Evolutionary conservation across 495 filamentous ascomycete species (phyloP).

Genomic region (Penicillium psychrofluorescens): DNA sequence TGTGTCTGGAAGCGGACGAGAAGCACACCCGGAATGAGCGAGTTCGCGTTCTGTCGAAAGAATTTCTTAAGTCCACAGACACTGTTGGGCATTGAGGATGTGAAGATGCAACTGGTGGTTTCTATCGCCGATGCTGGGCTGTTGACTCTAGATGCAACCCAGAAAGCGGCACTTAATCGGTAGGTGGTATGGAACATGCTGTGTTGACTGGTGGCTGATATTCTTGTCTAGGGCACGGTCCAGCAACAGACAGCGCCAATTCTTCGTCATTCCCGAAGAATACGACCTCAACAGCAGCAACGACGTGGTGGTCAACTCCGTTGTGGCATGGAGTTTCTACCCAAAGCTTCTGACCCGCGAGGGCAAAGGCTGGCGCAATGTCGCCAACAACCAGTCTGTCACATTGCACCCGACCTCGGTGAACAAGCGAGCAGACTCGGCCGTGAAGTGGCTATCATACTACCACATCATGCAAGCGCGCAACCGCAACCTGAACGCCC

Average conservation of each 20-base stretch:
- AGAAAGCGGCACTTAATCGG: conserved; percentile 58
- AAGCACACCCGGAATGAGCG: conserved; percentile 54
- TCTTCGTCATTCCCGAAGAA: conserved; percentile 69
- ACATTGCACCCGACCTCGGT: conserved; percentile 78
- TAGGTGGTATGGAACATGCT: conserved; percentile 10
- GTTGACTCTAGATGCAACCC: conserved; percentile 59
- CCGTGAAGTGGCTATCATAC: conserved; percentile 75
- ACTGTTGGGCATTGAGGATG: conserved; percentile 82
- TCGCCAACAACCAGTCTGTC: conserved; percentile 83
- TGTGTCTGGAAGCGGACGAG: conserved; percentile 76
- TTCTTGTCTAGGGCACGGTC: conserved; percentile 37
- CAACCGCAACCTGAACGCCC: conserved; percentile 76
- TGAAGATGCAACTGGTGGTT: conserved; percentile 82
- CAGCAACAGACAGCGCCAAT: conserved; percentile 56
- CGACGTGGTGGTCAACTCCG: conserved; percentile 66
- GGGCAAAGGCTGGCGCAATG: conserved; percentile 83
- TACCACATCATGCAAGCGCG: conserved; percentile 92
- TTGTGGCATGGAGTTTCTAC: conserved; percentile 90
- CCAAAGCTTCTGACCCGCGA: conserved; percentile 84
- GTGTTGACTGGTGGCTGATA: conserved; percentile 11
- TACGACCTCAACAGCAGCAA: conserved; percentile 70
- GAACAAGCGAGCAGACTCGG: conserved; percentile 59
- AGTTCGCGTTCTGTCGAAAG: conserved; percentile 82
- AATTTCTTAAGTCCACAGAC: conserved; percentile 83
- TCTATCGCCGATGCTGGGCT: conserved; percentile 78